These are phyloP conservation scores for Chaetomium strumarium DNA, from an alignment of 2,329 filamentous ascomycete species.

Conservation along the genomic window DNA sequence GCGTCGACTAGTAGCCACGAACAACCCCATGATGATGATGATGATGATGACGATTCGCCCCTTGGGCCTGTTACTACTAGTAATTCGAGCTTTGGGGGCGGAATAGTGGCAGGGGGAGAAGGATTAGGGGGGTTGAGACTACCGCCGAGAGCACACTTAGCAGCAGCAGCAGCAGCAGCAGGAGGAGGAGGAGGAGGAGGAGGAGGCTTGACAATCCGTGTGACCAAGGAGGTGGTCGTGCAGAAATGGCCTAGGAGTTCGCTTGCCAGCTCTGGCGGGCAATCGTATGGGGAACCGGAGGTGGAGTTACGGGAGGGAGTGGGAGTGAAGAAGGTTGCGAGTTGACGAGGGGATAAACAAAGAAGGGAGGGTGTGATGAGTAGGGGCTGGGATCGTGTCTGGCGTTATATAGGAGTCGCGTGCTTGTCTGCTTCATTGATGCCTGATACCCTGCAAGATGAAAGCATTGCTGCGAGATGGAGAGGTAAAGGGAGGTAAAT, in stretches of 20 bases:
- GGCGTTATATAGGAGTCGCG: neutral
- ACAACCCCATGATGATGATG: too few species aligned
- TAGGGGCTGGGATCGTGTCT: neutral
- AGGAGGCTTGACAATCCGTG: too few species aligned
- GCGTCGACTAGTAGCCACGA: neutral
- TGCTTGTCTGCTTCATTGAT: neutral
- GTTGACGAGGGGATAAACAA: too few species aligned
- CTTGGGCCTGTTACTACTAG: neutral
- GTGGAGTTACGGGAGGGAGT: neutral
- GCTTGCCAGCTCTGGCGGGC: too few species aligned
- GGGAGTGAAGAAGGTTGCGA: too few species aligned
- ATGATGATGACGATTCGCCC: neutral
- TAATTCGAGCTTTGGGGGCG: neutral
- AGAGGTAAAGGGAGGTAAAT: neutral
- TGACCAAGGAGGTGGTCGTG: constrained; percentile 12
- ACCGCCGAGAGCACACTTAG: constrained; percentile 18
- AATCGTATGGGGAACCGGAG: neutral
- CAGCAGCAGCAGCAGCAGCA: too few species aligned
- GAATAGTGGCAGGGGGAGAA: neutral
- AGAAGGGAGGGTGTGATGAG: neutral
- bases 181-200: too few species aligned
- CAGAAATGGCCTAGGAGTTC: neutral
- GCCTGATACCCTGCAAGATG: constrained; percentile 4
- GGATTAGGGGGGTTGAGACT: constrained; percentile 2
- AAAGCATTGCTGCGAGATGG: neutral